Evolutionary conservation across 192 early-diverging fungal genomes (phyloP).

Genomic region (Rhizophagus prolifer): DNA sequence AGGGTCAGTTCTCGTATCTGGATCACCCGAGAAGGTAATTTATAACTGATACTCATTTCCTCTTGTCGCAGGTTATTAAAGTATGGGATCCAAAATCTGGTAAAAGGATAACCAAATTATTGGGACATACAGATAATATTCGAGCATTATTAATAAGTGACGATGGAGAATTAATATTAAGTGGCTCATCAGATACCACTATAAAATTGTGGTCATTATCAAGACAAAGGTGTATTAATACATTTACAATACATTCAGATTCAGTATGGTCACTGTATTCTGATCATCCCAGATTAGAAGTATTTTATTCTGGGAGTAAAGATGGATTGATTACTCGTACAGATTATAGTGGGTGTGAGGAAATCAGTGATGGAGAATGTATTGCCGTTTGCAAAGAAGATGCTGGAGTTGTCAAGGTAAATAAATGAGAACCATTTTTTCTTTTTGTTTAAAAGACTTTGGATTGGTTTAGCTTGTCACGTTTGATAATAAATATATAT

Average conservation of each 20-base stretch:
- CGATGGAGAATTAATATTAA: conserved; percentile 86
- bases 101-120: conserved; percentile 71
- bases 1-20: conserved; percentile 82
- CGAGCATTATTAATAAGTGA: conserved; percentile 83
- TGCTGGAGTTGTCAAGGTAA: conserved; percentile 76
- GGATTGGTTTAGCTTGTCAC: conserved; percentile 77
- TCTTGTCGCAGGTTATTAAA: conserved; percentile 60
- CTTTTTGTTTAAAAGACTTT: too few species aligned
- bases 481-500: conserved; percentile 80
- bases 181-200: conserved; percentile 91
- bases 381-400: conserved; percentile 87
- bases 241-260: conserved; percentile 83
- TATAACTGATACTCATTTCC: background rate
- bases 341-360: conserved; percentile 38
- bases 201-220: conserved; percentile 97
- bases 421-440: background rate
- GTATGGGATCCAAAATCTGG: conserved; percentile 86
- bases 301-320: conserved; percentile 89
- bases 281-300: conserved; percentile 79
- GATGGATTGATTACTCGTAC: conserved; percentile 92
- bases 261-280: conserved; percentile 91
- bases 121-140: conserved; percentile 96
- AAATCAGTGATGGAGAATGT: conserved; percentile 66
- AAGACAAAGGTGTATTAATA: conserved; percentile 83
- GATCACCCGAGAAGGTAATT: conserved; percentile 85